A percentile compares a stretch with the other conserved stretches of the same genome.
Evolutionary conservation across 805 yeast species (phyloP).

Genomic region (Trichomonascus vanleenenianus): DNA sequence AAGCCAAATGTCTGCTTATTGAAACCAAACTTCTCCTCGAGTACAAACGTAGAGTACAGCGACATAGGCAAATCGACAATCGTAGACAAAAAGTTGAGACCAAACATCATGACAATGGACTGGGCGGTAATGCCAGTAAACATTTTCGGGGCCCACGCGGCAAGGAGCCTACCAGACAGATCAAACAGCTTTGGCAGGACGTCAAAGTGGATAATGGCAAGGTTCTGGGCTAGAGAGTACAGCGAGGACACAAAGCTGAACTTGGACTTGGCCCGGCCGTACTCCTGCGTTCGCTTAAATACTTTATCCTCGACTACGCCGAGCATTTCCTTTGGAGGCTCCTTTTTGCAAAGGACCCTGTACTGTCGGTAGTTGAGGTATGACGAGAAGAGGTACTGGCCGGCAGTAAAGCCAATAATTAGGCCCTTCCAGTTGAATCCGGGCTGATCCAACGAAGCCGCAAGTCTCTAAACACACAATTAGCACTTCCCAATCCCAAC

Average conservation of each 20-base stretch:
- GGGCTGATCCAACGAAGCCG: slow-evolving; percentile 54
- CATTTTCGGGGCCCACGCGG: slow-evolving; percentile 29
- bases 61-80: slow-evolving; percentile 58
- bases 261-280: slow-evolving; percentile 69
- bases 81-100: slow-evolving; percentile 42
- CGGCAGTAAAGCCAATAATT: slow-evolving; percentile 64
- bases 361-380: slow-evolving; percentile 74
- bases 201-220: slow-evolving; percentile 52
- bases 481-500: too few species aligned
- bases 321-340: slow-evolving; percentile 63
- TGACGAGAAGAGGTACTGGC: slow-evolving; percentile 67
- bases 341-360: slow-evolving; percentile 45
- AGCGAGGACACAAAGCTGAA: slow-evolving; percentile 53
- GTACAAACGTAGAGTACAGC: slow-evolving; percentile 72
- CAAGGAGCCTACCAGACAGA: slow-evolving; percentile 34
- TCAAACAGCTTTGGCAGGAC: slow-evolving; percentile 58
- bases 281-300: slow-evolving; percentile 66
- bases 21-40: slow-evolving; percentile 90
- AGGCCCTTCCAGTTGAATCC: slow-evolving; percentile 73
- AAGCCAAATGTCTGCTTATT: slow-evolving; percentile 70
- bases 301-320: slow-evolving; percentile 65
- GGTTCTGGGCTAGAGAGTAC: slow-evolving; percentile 46
- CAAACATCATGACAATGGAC: slow-evolving; percentile 56
- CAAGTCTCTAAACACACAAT: slow-evolving; percentile 25
- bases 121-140: slow-evolving; percentile 55